Conservation (phyloP, 2,329 filamentous ascomycete species). For the Talaromyces pinophilus region DNA sequence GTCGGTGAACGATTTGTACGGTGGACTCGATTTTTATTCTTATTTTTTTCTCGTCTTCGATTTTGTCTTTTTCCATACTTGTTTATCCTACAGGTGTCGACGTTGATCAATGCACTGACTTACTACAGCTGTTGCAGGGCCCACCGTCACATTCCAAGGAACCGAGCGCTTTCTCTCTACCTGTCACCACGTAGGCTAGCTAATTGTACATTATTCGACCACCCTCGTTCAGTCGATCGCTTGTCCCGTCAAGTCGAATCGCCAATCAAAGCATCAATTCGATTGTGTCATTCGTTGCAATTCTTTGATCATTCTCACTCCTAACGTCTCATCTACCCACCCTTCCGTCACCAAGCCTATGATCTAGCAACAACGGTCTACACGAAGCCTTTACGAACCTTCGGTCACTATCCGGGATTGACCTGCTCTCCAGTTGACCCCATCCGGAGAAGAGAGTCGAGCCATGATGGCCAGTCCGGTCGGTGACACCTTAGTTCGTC, state of each 20-base stretch:
- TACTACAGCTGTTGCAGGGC: neutral
- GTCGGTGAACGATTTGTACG: neutral
- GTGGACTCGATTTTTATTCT: neutral
- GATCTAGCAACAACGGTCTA: neutral
- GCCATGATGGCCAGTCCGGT: slow-evolving; percentile 33
- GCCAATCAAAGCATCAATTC: neutral
- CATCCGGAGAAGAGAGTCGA: neutral
- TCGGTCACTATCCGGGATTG: neutral
- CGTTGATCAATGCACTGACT: slow-evolving; percentile 8
- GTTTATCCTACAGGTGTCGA: no score
- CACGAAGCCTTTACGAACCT: neutral
- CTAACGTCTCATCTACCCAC: neutral
- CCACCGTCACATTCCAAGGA: slow-evolving; percentile 4
- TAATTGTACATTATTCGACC: slow-evolving; percentile 9
- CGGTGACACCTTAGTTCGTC: slow-evolving; percentile 22
- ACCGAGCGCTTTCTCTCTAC: neutral
- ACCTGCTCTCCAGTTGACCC: neutral
- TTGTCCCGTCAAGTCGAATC: neutral
- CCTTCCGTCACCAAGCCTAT: slow-evolving; percentile 2
- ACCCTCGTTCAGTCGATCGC: slow-evolving; percentile 1
- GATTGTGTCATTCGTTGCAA: slow-evolving; percentile 8
- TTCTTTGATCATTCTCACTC: neutral
- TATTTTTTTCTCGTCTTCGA: no score
- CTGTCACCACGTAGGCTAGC: neutral
- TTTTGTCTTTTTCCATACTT: neutral